phyloP scores from a whole-genome alignment of 192 early-diverging fungal species.

The Backusella sp. region DNA sequence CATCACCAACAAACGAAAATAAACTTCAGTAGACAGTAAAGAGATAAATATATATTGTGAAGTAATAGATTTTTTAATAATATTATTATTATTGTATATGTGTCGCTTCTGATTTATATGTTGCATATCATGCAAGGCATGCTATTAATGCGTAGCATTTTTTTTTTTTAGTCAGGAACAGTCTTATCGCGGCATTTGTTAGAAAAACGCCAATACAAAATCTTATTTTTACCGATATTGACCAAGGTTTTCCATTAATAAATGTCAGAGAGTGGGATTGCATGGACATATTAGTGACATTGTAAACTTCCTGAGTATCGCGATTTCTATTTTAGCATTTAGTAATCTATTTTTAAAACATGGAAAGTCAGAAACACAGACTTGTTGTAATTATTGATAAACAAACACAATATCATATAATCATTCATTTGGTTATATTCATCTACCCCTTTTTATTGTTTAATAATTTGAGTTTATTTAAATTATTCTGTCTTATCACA shows the following conservation, averaged over 20 bases:
- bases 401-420: not conserved
- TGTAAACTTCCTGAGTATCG: too few species aligned
- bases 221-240: not conserved
- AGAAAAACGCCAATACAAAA: not conserved
- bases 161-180: not conserved
- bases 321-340: not conserved
- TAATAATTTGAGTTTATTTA: not conserved
- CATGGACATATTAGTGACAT: too few species aligned
- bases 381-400: not conserved
- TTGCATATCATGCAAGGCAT: not conserved
- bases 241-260: not conserved
- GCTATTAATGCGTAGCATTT: not conserved
- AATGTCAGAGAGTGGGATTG: not conserved
- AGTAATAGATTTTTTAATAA: not conserved
- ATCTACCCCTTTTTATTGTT: not conserved
- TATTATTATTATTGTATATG: not conserved
- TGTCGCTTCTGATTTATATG: not conserved
- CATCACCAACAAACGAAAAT: not conserved
- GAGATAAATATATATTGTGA: not conserved
- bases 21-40: not conserved
- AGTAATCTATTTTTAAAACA: not conserved
- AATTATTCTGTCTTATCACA: not conserved
- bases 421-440: not conserved
- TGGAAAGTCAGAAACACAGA: not conserved
- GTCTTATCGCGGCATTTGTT: not conserved